Base-by-base conservation (phyloP, 139 green algal species). In the Chlamydomonas eustigma region DNA sequence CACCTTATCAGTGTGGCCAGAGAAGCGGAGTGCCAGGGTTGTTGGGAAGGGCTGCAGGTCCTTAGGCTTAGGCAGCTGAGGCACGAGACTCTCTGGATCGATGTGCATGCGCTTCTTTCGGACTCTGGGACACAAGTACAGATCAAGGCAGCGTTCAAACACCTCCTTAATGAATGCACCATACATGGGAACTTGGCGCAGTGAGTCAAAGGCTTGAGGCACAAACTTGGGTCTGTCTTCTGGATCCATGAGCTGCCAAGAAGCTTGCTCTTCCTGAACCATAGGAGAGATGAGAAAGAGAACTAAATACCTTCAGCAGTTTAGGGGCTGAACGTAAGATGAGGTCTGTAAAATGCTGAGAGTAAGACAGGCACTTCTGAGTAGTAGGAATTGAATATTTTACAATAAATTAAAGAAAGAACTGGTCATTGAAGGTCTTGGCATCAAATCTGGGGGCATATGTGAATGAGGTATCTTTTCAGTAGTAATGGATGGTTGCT, bases 101-200 rank as follows among this genome's bases (percentile, higher is more conserved):
- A 97, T 85, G 76, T 91, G 72, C 75, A 93, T 69, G 6, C 91
- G 85, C 83, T 92, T 94, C 69, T 76, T 78, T 36, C 79, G 83
- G 8, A 89, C 80, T 38, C 93, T 81, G 8, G 96, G 95, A 88
- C 94, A 98, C 35, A 99, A 85, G 85, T 99, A 99, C 3, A 99
- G 89, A 82, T 99, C 95, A 76, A 99, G 85, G 87, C 95, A 99
- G 64, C 95, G 91, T 87, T 99, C 95, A 77, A 99, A 99, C 28
- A 91, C 84, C 80, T 99, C 95, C 50, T 95, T 91, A 73, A 98
- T 94, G 88, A 96, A 98, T 36, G 75, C 37, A 5, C 68, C 73
- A 76, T 98, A 99, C 76, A 88, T 81, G 3, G 95, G 95, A 31
- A 90, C 85, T 8, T 82, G 71, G 3, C 65, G 65, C 65, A 72